Base-by-base conservation (phyloP, 306 rosid species). In the Trifolium pratense region DNA sequence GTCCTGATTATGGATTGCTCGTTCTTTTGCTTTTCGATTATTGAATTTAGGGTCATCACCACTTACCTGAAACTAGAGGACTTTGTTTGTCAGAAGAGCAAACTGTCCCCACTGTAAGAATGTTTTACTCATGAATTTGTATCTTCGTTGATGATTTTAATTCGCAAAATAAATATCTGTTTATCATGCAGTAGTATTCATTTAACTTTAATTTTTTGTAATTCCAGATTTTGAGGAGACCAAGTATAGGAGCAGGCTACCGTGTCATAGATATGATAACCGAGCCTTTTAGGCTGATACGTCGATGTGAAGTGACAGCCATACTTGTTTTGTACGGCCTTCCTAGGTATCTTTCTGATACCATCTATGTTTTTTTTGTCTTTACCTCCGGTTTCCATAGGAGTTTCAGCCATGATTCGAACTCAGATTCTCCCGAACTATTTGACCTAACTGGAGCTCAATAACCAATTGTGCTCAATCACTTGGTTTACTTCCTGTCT, bases 61-160 rank as follows among this genome's bases (percentile, higher is more conserved):
- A 90, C 82, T 66, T 95, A 81, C 93, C 97, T 3, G 99, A 95
- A 90, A 95, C 97, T 17, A 86, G 99, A 85, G 99, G 99, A 66
- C 99, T 95, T 71, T 95, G 99, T 85, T 86, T 95, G 74, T 95
- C 97, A 0, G 99, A 95, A 80, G 99, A 95, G 81, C 99, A 90
- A 84, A 95, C 97, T 11, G 80, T 92, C 58, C 81, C 98, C 26
- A 89, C 90, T 17, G 98, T 93, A 93, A 10, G 89, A 67, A 73
- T 76, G 49, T 63, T 67, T 48, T 74, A 56, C 72, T 68, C 56
- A 7, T 18, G 25, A 66, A 48, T 49, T 48, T 72, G 42, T 49
- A 65, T 60, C 51, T 52, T 66, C 2, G 16, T 34, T 34, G 40
- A 51, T 8, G 36, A 37, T 58, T 8, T 48, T 36, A 62, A 46